A percentile compares a stretch with the other conserved stretches of the same genome.
Evolutionary conservation across 1,284 basidiomycete species (phyloP).

Genomic region (Fomitopsis palustris): DNA sequence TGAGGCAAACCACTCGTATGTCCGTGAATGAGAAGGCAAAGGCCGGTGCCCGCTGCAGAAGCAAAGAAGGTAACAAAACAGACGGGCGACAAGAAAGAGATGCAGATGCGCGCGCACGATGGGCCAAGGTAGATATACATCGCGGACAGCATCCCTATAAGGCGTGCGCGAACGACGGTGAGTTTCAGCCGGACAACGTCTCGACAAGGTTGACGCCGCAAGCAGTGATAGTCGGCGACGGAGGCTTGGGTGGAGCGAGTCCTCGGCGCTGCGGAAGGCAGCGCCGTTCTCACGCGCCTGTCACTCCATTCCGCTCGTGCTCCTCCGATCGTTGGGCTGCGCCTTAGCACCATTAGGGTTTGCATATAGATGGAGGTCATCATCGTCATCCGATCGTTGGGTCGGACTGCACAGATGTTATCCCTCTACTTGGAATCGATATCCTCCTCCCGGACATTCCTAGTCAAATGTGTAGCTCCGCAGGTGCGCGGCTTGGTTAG

Average conservation of each 20-base stretch:
- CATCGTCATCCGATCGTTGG: too few relatives aligned
- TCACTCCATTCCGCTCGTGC: neutral
- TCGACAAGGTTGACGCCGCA: neutral
- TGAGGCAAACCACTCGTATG: neutral
- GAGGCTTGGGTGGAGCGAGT: neutral
- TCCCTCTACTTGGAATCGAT: too few relatives aligned
- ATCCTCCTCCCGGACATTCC: too few relatives aligned
- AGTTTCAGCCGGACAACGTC: neutral
- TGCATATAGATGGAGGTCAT: too few relatives aligned
- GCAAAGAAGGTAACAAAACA: neutral
- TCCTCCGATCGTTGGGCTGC: too few relatives aligned
- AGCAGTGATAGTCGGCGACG: neutral
- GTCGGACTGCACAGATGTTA: too few relatives aligned
- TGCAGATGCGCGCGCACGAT: neutral
- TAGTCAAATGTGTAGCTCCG: too few relatives aligned
- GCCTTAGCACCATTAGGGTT: too few relatives aligned
- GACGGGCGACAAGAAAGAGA: neutral
- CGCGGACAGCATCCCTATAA: neutral
- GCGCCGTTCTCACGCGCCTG: neutral
- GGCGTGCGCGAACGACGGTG: neutral
- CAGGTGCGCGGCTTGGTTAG: too few relatives aligned
- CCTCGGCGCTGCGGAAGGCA: neutral
- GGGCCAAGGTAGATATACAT: neutral
- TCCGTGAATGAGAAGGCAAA: neutral
- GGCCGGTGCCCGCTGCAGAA: neutral